Base-by-base conservation (phyloP, 192 early-diverging fungal species). In the Coemansia sp. region DNA sequence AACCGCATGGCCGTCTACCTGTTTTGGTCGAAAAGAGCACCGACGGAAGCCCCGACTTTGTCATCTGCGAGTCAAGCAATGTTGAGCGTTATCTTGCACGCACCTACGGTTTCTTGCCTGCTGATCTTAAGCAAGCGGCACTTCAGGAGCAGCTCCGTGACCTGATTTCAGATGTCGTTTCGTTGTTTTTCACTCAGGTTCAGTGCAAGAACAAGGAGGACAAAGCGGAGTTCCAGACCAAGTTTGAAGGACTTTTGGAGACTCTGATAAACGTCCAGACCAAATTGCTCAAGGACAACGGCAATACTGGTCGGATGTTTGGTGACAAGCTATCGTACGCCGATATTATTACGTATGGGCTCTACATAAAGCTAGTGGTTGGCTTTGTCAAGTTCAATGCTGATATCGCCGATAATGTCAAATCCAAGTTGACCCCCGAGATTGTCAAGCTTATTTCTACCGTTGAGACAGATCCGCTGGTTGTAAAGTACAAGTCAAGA, bases 1-100 rank as follows among this genome's bases (percentile, higher is more conserved):
- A 65, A 51, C 72, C 72, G 6, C 69, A 64, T 27, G 72, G 72
- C 23, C 67, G 51, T 5, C 21, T 75, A 43, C 72, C 72, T 12
- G 72, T 70, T 1, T 68, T 75, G n/a, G 48, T 68, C 4, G 67
- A 75, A 15, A 65, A 60, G 29, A 65, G 56, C 27, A 47, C 52
- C 17, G 56, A 73, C 41, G 65, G 66, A 8, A 35, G 32, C 32
- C 32, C 32, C 32, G 32, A 35, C 8, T 35, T 35, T 35, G 32
- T 35, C 8, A 35, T 35, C 5, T 35, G 32, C 32, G 32, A 35
- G 7, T 35, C 32, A 1, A 47, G 65, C 14, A 72, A 72, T 1
- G 83, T 86, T 43, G 81, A 81, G 53, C 83, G 85, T 47, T 84
- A 84, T 43, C 61, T 86, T 6, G 62, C 81, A 5, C 49, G 59